Conservation (phyloP, 2,329 filamentous ascomycete genomes). For the Penicillium italicum region DNA sequence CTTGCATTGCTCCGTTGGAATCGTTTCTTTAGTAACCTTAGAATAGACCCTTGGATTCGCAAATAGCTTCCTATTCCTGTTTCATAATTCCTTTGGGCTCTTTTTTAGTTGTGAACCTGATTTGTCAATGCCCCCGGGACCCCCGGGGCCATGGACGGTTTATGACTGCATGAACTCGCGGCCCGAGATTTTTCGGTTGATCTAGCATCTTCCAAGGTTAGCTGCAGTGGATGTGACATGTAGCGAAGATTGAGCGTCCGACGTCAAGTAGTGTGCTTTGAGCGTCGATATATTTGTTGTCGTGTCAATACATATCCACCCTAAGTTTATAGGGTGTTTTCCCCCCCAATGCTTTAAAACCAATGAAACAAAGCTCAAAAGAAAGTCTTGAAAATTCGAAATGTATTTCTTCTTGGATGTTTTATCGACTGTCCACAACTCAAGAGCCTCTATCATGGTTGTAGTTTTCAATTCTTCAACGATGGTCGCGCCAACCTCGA, state of each 20-base stretch:
- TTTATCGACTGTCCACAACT: background rate
- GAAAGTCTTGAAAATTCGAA: too few species aligned
- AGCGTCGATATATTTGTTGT: background rate
- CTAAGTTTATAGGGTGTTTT: background rate
- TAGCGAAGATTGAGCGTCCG: background rate
- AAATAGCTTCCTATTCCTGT: background rate
- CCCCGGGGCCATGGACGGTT: background rate
- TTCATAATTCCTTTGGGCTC: background rate
- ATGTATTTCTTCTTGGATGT: background rate
- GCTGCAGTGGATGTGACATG: background rate
- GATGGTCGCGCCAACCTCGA: background rate
- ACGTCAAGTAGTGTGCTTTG: background rate
- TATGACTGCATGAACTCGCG: conserved; percentile 7
- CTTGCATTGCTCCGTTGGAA: background rate
- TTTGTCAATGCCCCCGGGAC: background rate
- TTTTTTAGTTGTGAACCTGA: background rate
- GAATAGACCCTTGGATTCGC: background rate
- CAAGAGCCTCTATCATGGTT: background rate
- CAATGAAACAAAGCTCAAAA: background rate
- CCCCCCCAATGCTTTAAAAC: too few species aligned
- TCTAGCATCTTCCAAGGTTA: background rate
- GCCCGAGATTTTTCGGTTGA: background rate
- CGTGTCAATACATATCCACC: background rate
- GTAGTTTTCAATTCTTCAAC: background rate
- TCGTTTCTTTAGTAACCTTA: background rate